Evolutionary conservation across 371 early-diverging fungal species (phyloP).

Genomic region (Sporodiniella umbellata): DNA sequence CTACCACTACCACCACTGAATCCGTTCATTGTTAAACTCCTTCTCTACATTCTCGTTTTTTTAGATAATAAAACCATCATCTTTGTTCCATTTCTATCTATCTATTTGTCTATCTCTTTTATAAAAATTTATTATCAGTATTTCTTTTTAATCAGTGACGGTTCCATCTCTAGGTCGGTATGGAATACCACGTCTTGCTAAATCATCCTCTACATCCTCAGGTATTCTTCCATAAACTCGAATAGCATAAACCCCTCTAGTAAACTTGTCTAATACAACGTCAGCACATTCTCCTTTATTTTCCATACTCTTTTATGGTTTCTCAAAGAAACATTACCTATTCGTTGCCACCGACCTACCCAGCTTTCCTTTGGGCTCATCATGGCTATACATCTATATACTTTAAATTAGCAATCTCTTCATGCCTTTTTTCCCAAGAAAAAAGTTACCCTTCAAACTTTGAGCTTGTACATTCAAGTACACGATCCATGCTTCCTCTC

Average conservation of each 20-base stretch:
- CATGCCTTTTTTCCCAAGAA: neutral
- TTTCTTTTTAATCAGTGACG: conserved; percentile 55
- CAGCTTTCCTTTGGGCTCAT: conserved; percentile 82
- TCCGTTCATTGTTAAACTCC: neutral
- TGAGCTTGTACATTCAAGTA: conserved; percentile 82
- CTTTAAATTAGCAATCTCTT: neutral
- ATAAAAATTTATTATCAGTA: neutral
- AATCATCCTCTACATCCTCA: conserved; percentile 79
- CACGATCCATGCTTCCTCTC: conserved; percentile 67
- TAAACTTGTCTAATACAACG: conserved; percentile 62
- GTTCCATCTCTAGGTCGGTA: conserved; percentile 87
- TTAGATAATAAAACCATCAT: conserved; percentile 2
- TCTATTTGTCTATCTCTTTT: neutral
- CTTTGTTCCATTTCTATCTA: neutral
- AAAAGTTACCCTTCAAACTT: conserved; percentile 80
- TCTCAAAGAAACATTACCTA: no score
- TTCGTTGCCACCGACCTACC: conserved; percentile 88
- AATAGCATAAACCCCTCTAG: conserved; percentile 88
- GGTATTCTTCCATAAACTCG: conserved; percentile 88
- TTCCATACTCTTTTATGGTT: neutral
- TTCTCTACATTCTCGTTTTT: no score
- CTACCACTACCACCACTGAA: neutral
- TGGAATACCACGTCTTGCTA: conserved; percentile 73
- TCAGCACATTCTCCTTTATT: neutral
- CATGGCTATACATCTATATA: conserved; percentile 65